These are phyloP conservation scores for Carex kokanica DNA, from an alignment of 176 grass and related monocot genomes.

Conservation along the genomic window DNA sequence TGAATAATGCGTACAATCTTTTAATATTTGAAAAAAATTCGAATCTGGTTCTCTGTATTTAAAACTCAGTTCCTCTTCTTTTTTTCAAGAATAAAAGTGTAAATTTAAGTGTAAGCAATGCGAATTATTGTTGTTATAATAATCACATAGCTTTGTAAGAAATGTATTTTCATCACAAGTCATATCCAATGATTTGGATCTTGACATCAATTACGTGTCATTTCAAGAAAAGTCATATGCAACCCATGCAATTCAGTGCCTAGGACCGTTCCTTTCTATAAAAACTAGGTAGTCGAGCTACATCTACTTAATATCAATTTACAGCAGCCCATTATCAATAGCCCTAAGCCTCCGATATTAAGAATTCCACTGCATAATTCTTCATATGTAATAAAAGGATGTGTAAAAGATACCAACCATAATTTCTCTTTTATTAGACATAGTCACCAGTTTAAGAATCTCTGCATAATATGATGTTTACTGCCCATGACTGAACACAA, in stretches of 20 bases:
- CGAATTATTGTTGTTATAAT: neutral
- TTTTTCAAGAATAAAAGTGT: neutral
- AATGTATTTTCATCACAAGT: neutral
- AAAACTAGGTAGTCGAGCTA: neutral
- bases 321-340: neutral
- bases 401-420: neutral
- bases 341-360: neutral
- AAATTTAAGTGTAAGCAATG: neutral
- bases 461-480: neutral
- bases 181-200: neutral
- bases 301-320: neutral
- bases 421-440: neutral
- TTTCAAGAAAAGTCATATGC: neutral
- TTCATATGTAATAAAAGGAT: too few species aligned
- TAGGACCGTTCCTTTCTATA: neutral
- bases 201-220: neutral
- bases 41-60: neutral
- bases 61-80: neutral
- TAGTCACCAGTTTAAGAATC: neutral
- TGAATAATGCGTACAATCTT: too few species aligned
- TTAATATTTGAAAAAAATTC: neutral
- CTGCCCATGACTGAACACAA: neutral
- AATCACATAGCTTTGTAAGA: neutral
- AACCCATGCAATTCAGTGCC: neutral
- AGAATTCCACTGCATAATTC: neutral